Evolutionary conservation across 805 yeast genomes (phyloP), one percentile per base, ranked within the genome.

Genomic region (Saccharomycopsis babjevae): DNA sequence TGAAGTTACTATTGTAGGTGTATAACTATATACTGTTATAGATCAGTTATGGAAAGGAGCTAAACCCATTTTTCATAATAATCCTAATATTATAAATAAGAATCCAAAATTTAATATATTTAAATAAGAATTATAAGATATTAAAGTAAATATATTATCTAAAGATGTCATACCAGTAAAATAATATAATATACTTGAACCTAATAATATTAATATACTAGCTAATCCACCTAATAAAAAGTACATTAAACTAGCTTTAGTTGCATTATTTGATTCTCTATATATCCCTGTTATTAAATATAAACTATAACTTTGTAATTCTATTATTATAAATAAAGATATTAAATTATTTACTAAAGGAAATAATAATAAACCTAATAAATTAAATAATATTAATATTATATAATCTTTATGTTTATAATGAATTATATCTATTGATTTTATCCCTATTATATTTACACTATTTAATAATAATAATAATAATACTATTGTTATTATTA

Each of bases 231-330:
- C 67, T 36, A 63, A 54, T 56, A 65, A 57, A 54, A 61, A 65
- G 54, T 65, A 65, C 57, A 62, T 57, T 63, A 65, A 63, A 30
- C 63, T 60, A 34, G 64, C 58, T 61, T 63, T 61, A 57, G 59
- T 58, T 32, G 65, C 54, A 57, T 61, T 63, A 61, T 63, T 54
- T n/a, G 67, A 63, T 59, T 58, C 61, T 56, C 61, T 63, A 61
- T 61, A 56, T 28, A 65, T 39, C 22, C 59, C 39, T 43, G 67
- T 65, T 34, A 65, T 60, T 57, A 63, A 57, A 61, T 65, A 65
- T 63, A 65, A 61, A 57, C 62, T 58, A 63, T 63, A 65, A 61
- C 65, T 61, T 61, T 65, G 67, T 61, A 65, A 63, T 63, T 65
- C 67, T 13, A 65, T 65, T 34, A 58, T 61, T 32, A 60, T 55